phyloP scores from a whole-genome alignment of 2,329 filamentous ascomycete species.

The Beauveria pseudobassiana region DNA sequence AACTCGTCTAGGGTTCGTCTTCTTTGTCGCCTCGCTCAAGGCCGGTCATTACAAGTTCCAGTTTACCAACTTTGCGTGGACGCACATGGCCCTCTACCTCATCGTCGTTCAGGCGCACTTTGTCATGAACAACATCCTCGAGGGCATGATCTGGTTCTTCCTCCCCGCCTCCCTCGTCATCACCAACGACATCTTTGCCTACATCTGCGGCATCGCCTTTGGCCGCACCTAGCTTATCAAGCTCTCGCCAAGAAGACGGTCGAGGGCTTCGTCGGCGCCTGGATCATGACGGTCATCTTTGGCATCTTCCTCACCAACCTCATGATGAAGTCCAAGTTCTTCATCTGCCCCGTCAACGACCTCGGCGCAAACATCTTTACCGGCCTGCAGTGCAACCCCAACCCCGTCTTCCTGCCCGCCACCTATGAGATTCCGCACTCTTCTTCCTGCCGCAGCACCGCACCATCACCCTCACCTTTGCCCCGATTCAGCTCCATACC shows the following conservation, averaged over 20 bases:
- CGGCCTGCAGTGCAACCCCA: conserved; percentile 80
- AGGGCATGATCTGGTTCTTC: conserved; percentile 99
- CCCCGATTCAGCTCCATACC: conserved; percentile 91
- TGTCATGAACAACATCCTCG: conserved; percentile 99
- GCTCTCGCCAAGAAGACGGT: conserved; percentile 97
- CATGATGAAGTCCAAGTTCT: conserved; percentile 88
- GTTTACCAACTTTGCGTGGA: conserved; percentile 99
- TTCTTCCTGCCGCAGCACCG: conserved; percentile 57
- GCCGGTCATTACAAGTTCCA: conserved; percentile 97
- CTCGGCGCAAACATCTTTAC: conserved; percentile 90
- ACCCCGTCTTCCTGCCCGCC: conserved; percentile 81
- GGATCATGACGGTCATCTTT: conserved; percentile 89
- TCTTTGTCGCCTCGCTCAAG: conserved; percentile 91
- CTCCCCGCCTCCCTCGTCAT: conserved; percentile 90
- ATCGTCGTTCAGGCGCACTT: conserved; percentile 98
- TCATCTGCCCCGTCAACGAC: conserved; percentile 95
- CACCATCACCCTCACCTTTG: conserved; percentile 61
- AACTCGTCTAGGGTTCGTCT: conserved; percentile 72
- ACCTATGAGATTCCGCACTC: conserved; percentile 67
- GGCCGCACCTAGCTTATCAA: conserved; percentile 96
- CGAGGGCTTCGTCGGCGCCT: conserved; percentile 92
- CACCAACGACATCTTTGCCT: conserved; percentile 97
- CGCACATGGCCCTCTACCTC: conserved; percentile 96
- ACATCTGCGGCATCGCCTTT: conserved; percentile 95
- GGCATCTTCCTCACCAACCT: conserved; percentile 75